Base-by-base conservation (phyloP, 129 eudicot species). In the Escallonia rubra region DNA sequence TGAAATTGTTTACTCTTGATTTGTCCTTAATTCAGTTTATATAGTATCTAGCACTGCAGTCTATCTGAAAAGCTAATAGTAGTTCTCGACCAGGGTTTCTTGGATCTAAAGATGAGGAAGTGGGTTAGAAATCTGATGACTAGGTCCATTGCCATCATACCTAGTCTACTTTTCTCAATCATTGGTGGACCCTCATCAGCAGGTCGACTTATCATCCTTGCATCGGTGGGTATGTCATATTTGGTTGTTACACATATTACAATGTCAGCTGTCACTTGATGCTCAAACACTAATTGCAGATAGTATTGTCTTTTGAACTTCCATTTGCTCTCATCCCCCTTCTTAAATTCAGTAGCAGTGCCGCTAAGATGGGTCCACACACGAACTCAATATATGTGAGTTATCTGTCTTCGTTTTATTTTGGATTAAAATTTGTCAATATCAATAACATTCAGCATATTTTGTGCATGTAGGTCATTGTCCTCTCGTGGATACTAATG, bases 291-390 rank as follows among this genome's bases (percentile, higher is more conserved):
- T 50, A 50, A 50, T 6, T 50, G 4, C 8, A 76, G 80, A 76
- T 76, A 75, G 69, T 76, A 57, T 41, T 76, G 63, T 76, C 80
- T 45, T 76, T 76, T 69, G 75, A 76, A 59, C 80, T 76, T 13
- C 80, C 80, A 57, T 76, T 76, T 63, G 75, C 80, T 9, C 74
- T 76, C 57, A 63, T 76, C 41, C 80, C 80, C 4, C 80, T 76
- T 10, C 80, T 76, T 13, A 76, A 76, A 43, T 76, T 76, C 49
- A 76, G 75, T 9, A 76, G 80, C 66, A 62, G 75, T 13, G 13
- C 65, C 41, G 64, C 66, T 9, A 76, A 76, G 80, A 76, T 76
- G 80, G 80, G 80, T 12, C 75, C 75, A 43, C 75, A 76, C 59
- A 69, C 54, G 42, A 76, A 76, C 61, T 76, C 80, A 6, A 43